Evolutionary conservation across 148 eudicot species (phyloP), one percentile per base, ranked within the genome.

Genomic region (Chenopodium berlandieri): DNA sequence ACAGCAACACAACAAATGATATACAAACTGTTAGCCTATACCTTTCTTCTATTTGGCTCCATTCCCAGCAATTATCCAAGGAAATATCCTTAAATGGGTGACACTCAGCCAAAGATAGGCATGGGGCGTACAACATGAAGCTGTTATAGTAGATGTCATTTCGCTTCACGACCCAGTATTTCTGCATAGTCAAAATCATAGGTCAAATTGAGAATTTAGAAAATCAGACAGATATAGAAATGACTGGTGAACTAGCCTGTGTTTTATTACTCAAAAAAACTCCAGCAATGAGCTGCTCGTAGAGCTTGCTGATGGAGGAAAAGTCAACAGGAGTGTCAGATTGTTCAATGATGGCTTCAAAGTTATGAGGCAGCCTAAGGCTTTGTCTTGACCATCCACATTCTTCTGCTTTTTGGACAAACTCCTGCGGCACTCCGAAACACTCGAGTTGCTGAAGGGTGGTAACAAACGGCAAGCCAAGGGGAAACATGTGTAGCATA

Each of bases 251-350:
- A 50, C 27, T 0, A 22, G 10, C 67, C 67, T 63, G 66, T 20
- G 25, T 7, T 30, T 71, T 77, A 13, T 71, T 19, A 69, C 60
- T 25, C 64, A 82, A 75, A 62, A 77, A 77, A 77, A 77, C 67
- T 7, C 84, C 84, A 12, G 16, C 16, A 58, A 19, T 71, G 69
- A 82, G 84, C 80, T 71, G 80, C 71, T 71, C 77, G 27, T 71
- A 60, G 9, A 82, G 71, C 48, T 62, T 82, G 25, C 10, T 69
- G 19, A 82, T 30, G 37, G 77, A 71, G 44, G 63, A 62, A 13
- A 46, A 2, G 50, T 82, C 81, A 40, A 82, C 68, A 20, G 71
- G 62, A 46, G 63, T 16, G 52, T 82, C 80, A 82, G 60, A 71
- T 16, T 58, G 27, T 63, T 47, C 44, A 13, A 82, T 60, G 48